Base-by-base conservation (phyloP, 345 rosid species). In the Psidium guajava region DNA sequence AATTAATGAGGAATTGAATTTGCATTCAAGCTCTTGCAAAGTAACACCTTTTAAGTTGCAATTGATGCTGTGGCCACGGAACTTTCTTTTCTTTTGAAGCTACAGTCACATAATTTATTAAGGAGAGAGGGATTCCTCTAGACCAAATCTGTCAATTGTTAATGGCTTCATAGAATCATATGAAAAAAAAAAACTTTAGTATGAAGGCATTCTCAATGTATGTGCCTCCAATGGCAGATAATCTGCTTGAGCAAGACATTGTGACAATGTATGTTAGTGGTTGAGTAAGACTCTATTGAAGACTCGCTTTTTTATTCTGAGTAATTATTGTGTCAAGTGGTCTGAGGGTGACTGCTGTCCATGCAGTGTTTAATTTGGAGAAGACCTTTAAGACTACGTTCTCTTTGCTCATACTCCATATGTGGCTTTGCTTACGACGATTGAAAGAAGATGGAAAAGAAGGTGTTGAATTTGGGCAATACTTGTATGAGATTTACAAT, bases 311-410 rank as follows among this genome's bases (percentile, higher is more conserved):
- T 36, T 69, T 36, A 69, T 69, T 8, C 47, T 18, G 80, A 69
- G 40, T 13, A 36, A 69, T 69, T 36, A 69, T 32, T 36, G 80
- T 6, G 5, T 36, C 24, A 69, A 69, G 80, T 69, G 80, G 47
- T 69, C 42, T 69, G 47, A 40, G 32, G 50, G 74, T 56, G 69
- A 82, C 44, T 11, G 22, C 47, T 20, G 40, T 53, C 42, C 57
- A 16, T 91, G 92, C 95, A 96, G 98, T 92, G 4, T 97, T 97
- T 93, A 96, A 92, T 89, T 90, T 97, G 94, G 99, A 97, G 95
- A 96, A 95, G 88, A 95, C 97, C 12, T 96, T 97, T 88, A 93
- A 92, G 84, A 93, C 93, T 88, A 93, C 96, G 0, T 96, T 89
- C 88, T 93, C 98, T 13, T 85, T 97, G 93, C 99, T 97, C 82